Evolutionary conservation across 225 moss, liverwort and hornwort genomes (phyloP).

Genomic region (Lunularia cruciata): DNA sequence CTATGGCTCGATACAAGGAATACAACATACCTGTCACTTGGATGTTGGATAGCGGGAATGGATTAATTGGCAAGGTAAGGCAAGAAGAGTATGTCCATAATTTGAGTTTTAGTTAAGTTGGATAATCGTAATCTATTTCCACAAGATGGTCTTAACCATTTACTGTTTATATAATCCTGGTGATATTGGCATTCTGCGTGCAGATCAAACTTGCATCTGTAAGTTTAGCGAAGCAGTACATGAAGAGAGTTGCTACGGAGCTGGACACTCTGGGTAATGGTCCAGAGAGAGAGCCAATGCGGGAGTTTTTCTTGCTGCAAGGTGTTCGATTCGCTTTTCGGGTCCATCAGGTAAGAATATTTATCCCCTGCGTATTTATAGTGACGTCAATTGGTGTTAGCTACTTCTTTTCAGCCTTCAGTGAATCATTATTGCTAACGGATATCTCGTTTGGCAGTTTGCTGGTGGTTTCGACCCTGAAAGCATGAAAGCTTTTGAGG

Average conservation of each 20-base stretch:
- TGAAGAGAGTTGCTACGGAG: slow-evolving; percentile 78
- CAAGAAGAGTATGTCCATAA: not conserved
- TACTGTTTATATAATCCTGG: not conserved
- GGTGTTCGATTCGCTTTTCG: slow-evolving; percentile 93
- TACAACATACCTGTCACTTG: slow-evolving; percentile 66
- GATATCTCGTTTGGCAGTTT: slow-evolving; percentile 46
- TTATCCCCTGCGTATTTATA: not conserved
- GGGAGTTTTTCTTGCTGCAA: slow-evolving; percentile 71
- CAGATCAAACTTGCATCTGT: slow-evolving; percentile 87
- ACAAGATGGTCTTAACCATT: not conserved
- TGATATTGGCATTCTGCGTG: not conserved
- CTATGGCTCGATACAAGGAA: slow-evolving; percentile 70
- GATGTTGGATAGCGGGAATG: slow-evolving; percentile 67
- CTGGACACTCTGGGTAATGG: slow-evolving; percentile 48
- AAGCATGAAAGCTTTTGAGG: slow-evolving; percentile 85
- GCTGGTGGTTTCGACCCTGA: slow-evolving; percentile 88
- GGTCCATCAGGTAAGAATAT: slow-evolving; percentile 69
- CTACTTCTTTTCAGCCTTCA: not conserved
- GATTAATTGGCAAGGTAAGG: slow-evolving; percentile 74
- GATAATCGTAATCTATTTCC: no score
- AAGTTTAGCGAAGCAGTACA: slow-evolving; percentile 76
- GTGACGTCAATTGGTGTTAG: not conserved
- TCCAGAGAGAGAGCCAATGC: slow-evolving; percentile 65
- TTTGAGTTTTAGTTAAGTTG: not conserved
- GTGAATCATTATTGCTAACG: not conserved